Percentiles rank a stretch among this genome's conserved stretches.
phyloP scores from a whole-genome alignment of 768 basidiomycete genomes.

The Dacryopinax spathularia region DNA sequence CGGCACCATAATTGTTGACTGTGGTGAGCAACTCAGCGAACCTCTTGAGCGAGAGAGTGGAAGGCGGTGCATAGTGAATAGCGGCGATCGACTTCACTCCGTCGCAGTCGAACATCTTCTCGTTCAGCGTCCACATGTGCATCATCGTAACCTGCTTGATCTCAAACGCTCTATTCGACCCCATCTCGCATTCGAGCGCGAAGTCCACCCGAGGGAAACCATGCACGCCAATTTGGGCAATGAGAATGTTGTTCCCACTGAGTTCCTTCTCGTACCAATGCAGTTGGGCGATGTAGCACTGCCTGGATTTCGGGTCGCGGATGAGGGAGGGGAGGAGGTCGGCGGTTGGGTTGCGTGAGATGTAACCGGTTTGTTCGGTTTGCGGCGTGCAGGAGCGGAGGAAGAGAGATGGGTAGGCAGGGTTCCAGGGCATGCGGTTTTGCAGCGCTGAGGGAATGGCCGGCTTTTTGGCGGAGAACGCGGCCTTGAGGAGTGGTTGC shows the following conservation, averaged over 20 bases:
- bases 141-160: neutral
- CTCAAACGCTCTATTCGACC: neutral
- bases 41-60: neutral
- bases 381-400: neutral
- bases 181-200: neutral
- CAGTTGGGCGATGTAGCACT: neutral
- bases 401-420: neutral
- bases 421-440: neutral
- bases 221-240: neutral
- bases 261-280: neutral
- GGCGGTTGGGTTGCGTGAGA: neutral
- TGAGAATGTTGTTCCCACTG: neutral
- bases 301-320: neutral
- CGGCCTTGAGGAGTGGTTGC: too few relatives aligned
- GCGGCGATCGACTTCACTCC: neutral
- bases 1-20: neutral
- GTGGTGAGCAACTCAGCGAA: neutral
- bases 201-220: neutral
- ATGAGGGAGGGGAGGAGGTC: neutral
- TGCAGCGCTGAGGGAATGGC: neutral
- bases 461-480: neutral
- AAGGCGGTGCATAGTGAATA: neutral
- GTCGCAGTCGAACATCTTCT: neutral
- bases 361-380: neutral
- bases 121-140: neutral